Conservation (phyloP, 331 rosid genomes). For the Acacia pycnantha region DNA sequence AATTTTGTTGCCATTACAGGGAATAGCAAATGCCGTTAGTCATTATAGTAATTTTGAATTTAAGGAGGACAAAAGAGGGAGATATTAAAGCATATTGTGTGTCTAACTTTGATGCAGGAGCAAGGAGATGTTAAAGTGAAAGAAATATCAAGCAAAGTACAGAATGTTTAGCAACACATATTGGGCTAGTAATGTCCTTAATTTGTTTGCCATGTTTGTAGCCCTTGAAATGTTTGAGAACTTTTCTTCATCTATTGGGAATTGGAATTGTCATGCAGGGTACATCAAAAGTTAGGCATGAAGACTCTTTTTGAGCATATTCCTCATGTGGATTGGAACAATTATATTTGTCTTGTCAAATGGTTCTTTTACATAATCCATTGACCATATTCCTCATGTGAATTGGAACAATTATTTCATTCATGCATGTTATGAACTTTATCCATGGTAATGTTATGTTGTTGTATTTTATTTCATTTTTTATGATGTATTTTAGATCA, state of each 20-base stretch:
- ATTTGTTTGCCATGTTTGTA: not conserved
- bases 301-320: conserved; percentile 30
- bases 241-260: conserved; percentile 3
- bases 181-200: conserved; percentile 22
- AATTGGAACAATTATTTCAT: too few species aligned
- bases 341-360: conserved; percentile 27
- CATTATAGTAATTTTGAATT: not conserved
- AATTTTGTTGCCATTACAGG: not conserved
- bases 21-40: not conserved
- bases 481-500: too few species aligned
- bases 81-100: not conserved
- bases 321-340: conserved; percentile 34
- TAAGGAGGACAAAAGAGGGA: not conserved
- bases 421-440: too few species aligned
- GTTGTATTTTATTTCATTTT: too few species aligned
- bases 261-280: conserved; percentile 30
- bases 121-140: conserved; percentile 49
- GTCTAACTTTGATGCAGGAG: conserved; percentile 36
- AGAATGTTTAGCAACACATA: conserved; percentile 39
- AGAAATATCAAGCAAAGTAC: conserved; percentile 59
- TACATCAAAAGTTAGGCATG: conserved; percentile 28
- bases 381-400: too few species aligned
- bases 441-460: too few species aligned
- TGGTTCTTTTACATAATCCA: conserved; percentile 8
- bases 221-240: not conserved